Conservation (phyloP, 306 rosid genomes). For the Lotus japonicus region DNA sequence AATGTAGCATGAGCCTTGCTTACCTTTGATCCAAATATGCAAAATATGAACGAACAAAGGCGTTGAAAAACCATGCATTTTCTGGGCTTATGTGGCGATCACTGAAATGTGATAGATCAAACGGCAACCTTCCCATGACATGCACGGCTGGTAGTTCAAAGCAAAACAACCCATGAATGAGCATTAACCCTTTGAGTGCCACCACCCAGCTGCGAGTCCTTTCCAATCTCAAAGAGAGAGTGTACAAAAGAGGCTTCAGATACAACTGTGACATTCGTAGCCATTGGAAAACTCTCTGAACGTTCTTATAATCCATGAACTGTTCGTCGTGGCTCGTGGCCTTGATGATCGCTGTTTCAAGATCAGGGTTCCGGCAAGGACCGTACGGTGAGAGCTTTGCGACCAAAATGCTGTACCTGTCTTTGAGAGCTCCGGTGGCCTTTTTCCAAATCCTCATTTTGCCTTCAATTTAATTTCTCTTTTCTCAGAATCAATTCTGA, state of each 20-base stretch:
- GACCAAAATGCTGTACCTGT: slow-evolving; percentile 50
- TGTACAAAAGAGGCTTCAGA: slow-evolving; percentile 45
- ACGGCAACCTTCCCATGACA: slow-evolving; percentile 51
- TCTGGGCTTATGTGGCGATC: slow-evolving; percentile 24
- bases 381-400: slow-evolving; percentile 43
- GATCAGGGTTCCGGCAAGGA: slow-evolving; percentile 43
- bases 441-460: slow-evolving; percentile 69
- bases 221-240: slow-evolving; percentile 42
- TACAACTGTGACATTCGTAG: slow-evolving; percentile 47
- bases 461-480: no score
- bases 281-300: slow-evolving; percentile 69
- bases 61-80: slow-evolving; percentile 35
- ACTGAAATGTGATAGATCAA: slow-evolving; percentile 50
- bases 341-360: slow-evolving; percentile 53
- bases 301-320: slow-evolving; percentile 51
- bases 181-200: slow-evolving; percentile 77
- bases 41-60: slow-evolving; percentile 51
- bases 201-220: slow-evolving; percentile 66
- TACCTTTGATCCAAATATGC: slow-evolving; percentile 49
- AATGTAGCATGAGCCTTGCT: no score
- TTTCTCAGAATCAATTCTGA: no score
- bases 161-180: slow-evolving; percentile 64
- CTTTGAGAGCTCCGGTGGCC: slow-evolving; percentile 66
- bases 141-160: slow-evolving; percentile 42
- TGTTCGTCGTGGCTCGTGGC: slow-evolving; percentile 80